phyloP scores from a whole-genome alignment of 1,139 yeast genomes.

The Suhomyces maxii region DNA sequence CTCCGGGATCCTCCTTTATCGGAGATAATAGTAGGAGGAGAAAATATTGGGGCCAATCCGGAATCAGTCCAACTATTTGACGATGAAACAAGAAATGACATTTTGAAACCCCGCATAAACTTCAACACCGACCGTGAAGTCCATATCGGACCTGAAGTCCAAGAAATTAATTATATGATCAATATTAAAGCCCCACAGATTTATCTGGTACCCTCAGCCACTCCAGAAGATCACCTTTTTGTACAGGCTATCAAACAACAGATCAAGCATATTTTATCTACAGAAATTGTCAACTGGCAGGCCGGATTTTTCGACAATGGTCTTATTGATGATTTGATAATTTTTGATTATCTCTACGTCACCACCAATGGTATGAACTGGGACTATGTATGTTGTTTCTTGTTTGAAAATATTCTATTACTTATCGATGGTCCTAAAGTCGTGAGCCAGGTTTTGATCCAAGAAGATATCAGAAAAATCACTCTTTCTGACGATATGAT shows the following conservation, averaged over 20 bases:
- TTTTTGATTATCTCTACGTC: conserved; percentile 47
- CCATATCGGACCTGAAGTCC: background rate
- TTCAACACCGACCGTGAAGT: conserved; percentile 17
- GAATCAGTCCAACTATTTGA: background rate
- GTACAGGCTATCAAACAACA: background rate
- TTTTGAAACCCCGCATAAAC: conserved; percentile 22
- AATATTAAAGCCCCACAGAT: conserved; percentile 30
- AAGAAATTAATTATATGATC: conserved; percentile 24
- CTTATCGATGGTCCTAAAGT: conserved; percentile 36
- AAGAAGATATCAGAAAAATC: conserved; percentile 36
- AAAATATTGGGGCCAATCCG: conserved; percentile 1
- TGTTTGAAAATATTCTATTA: conserved; percentile 43
- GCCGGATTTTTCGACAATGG: conserved; percentile 13
- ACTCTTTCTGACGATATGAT: conserved; percentile 28
- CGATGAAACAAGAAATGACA: conserved; percentile 6
- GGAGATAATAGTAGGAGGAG: conserved; percentile 2
- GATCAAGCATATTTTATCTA: conserved; percentile 6
- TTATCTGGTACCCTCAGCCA: conserved; percentile 4
- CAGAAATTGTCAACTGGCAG: conserved; percentile 11
- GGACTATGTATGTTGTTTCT: conserved; percentile 36
- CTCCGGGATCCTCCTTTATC: conserved; percentile 14
- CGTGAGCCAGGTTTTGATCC: conserved; percentile 34
- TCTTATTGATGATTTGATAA: conserved; percentile 23
- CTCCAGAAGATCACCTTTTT: conserved; percentile 1
- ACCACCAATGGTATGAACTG: conserved; percentile 38